Base-by-base conservation (phyloP, 768 basidiomycete genomes). In the Russula sp. region DNA sequence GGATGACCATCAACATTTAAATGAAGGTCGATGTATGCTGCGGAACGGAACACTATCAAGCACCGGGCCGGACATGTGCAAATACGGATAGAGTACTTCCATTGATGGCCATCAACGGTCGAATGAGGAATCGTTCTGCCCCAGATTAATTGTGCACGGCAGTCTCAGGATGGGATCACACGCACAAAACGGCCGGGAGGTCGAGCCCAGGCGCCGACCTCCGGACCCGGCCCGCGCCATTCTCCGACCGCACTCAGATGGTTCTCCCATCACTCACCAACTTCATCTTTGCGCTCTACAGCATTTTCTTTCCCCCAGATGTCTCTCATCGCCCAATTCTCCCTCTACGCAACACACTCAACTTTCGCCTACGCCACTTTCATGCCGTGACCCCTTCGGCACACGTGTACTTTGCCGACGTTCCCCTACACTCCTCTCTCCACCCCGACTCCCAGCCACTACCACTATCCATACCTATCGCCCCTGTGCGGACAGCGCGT, bases 291-390 rank as follows among this genome's bases (percentile, higher is more conserved):
- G 13, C 55, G 2, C 24, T 65, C 30, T 28, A 56, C 28, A 51
- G 32, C 13, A 14, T 65, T 2, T 52, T 65, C 18, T 32, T 51
- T 13, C 59, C 54, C 7, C 48, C 54, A 5, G 32, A 65, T 57
- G 32, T 50, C 32, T n/a, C 40, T 16, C 30, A 50, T 30, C 49
- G 3, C 24, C 52, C 40, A 5, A 40, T 7, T 10, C 7, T 3
- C 34, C n/a, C 40, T 14, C 28, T 14, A 26, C 13, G 9, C 18
- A 16, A 53, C n/a, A 38, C 57, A 0, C 44, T 65, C 67, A 69
- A 75, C 40, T 85, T 88, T 69, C 79, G 86, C 69, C 75, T 88
- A 66, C 81, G 87, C 55, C 87, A 88, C 69, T 73, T 83, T 22
- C 86, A 88, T 69, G 82, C 84, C 2, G 78, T 83, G 4, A 64